Base-by-base conservation (phyloP, 176 grass and related monocot genomes). In the Pharus latifolius region DNA sequence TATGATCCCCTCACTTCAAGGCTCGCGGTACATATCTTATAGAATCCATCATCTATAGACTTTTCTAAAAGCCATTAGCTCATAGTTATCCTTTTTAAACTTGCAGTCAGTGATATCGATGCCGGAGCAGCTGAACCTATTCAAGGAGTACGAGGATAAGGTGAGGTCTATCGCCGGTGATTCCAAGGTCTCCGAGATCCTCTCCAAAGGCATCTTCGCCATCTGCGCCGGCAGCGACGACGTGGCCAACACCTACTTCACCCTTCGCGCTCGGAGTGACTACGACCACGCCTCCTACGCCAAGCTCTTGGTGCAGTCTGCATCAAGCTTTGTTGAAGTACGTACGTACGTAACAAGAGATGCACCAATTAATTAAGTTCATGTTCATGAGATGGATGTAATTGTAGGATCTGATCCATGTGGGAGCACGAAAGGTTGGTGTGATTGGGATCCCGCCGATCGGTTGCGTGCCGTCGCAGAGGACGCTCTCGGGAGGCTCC, bases 191-290 rank as follows among this genome's bases (percentile, higher is more conserved):
- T 0, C 3, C 0, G 25, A 47, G 0, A 77, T 96, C 43, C 52
- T 91, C 3, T 41, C 67, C 1, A 17, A 51, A 11, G 78, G 82
- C 38, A 1, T 86, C 7, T 96, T 74, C 66, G 50, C 82, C 16
- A n/a, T 96, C 13, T 91, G 85, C 65, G 77, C 89, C 1, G 89
- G 89, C 34, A 92, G 82, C 59, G 83, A 97, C 69, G 93, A 97
- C 64, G 68, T 97, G 10, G 86, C 89, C 6, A 92, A 87, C 55
- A 94, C 91, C 29, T 95, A 95, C 79, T 95, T 95, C 79, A 66
- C 69, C 0, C 17, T 79, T 43, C 80, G 83, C 1, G 84, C 88
- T 0, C 32, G 58, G 0, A 56, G 25, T 30, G 1, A 34, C 12
- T 96, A 91, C 75, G 81, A 90, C 61, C 56, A 81, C 49, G 61